Base-by-base conservation (phyloP, 306 rosid species). In the Dryas drummondii region DNA sequence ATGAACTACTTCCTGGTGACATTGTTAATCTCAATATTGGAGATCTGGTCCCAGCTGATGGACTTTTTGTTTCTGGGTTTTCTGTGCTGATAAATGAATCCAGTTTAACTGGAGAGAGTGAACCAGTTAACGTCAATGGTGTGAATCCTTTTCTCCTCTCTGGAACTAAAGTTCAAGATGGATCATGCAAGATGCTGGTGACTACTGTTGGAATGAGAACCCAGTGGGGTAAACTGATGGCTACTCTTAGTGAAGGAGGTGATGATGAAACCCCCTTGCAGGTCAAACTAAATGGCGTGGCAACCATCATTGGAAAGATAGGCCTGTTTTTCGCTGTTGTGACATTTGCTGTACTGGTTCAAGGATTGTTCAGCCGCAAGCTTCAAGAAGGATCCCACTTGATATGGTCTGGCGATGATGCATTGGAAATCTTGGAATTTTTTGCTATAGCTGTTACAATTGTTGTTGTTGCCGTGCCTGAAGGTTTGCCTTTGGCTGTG, bases 201-300 rank as follows among this genome's bases (percentile, higher is more conserved):
- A 94, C 99, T 71, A 88, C 97, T 13, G 99, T 94, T 26, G 99
- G 99, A 81, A 94, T 94, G 99, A 92, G 97, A 79, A 94, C 99
- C 55, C 99, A 94, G 65, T 94, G 99, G 99, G 99, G 99, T 61
- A 94, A 92, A 78, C 83, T 94, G 76, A 85, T 94, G 96, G 96
- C 97, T 69, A 94, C 99, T 80, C 92, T 94, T 47, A 87, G 90
- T 74, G 99, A 94, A 86, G 99, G 99, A 82, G 99, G 99, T 78
- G 97, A 92, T 69, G 99, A 94, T 71, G 99, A 94, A 87, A 94
- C 97, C 74, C 99, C 99, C 37, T 82, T 94, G 90, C 99, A 94
- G 97, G 99, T 94, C 53, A 94, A 94, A 81, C 98, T 94, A 71
- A 94, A 94, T 74, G 97, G 99, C 16, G 99, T 94, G 84, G 99